phyloP scores from a whole-genome alignment of 2,329 filamentous ascomycete genomes.

The Colletotrichum spaethianum region DNA sequence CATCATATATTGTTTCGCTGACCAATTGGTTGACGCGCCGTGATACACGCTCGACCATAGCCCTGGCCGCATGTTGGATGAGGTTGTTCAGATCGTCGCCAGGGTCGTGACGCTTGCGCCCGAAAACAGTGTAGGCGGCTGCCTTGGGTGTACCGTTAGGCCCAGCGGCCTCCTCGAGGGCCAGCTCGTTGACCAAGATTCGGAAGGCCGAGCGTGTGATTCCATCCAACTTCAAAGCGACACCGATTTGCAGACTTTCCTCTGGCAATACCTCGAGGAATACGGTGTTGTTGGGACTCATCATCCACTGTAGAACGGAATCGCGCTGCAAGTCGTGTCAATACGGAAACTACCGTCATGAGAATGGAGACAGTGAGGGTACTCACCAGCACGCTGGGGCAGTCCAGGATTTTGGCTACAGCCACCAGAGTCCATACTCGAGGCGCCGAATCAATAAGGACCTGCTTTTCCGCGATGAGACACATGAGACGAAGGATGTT shows the following conservation, averaged over 20 bases:
- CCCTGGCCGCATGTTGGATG: slow-evolving; percentile 71
- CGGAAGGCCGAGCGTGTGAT: slow-evolving; percentile 67
- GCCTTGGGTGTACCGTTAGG: slow-evolving; percentile 35
- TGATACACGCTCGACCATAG: slow-evolving; percentile 63
- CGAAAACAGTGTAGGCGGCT: slow-evolving; percentile 54
- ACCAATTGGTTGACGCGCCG: slow-evolving; percentile 49
- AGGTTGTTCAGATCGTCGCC: slow-evolving; percentile 70
- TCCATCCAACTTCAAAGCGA: slow-evolving; percentile 58
- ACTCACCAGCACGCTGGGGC: slow-evolving; percentile 53
- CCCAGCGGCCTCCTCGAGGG: slow-evolving; percentile 58
- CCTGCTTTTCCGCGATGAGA: slow-evolving; percentile 67
- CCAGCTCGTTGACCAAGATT: slow-evolving; percentile 75
- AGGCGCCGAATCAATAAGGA: slow-evolving; percentile 74
- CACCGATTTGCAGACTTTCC: slow-evolving; percentile 70
- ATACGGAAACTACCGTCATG: slow-evolving; percentile 46
- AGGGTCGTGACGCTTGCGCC: slow-evolving; percentile 62
- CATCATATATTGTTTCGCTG: slow-evolving; percentile 51
- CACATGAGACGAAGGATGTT: slow-evolving; percentile 75
- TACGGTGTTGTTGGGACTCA: slow-evolving; percentile 64
- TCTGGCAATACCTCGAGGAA: slow-evolving; percentile 78
- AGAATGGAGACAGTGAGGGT: not conserved
- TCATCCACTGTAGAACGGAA: slow-evolving; percentile 71
- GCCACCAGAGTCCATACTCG: slow-evolving; percentile 78
- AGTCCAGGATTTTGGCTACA: slow-evolving; percentile 72
- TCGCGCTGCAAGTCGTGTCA: slow-evolving; percentile 53